Percentiles rank a stretch among this genome's conserved stretches.
phyloP scores from a whole-genome alignment of 495 filamentous ascomycete species.

The Aspergillus bertholletiae region DNA sequence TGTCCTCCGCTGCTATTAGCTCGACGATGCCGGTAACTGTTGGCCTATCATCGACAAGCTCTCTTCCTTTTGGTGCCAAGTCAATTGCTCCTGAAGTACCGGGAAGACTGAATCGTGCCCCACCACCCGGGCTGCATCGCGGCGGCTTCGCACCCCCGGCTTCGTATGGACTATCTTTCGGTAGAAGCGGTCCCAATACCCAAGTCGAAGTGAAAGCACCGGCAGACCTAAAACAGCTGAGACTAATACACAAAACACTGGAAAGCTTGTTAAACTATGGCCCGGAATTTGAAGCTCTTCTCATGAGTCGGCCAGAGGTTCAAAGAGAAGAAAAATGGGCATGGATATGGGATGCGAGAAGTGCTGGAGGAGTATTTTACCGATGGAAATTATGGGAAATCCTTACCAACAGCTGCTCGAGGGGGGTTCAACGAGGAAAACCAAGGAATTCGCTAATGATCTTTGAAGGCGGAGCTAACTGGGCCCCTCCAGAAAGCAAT shows the following conservation, averaged over 20 bases:
- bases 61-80: slow-evolving; percentile 84
- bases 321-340: slow-evolving; percentile 85
- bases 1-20: slow-evolving; percentile 75
- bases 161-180: slow-evolving; percentile 52
- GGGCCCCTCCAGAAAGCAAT: slow-evolving; percentile 63
- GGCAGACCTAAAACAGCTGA: slow-evolving; percentile 71
- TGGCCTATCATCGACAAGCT: slow-evolving; percentile 47
- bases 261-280: slow-evolving; percentile 76
- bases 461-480: slow-evolving; percentile 68
- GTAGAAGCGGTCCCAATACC: slow-evolving; percentile 42
- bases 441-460: slow-evolving; percentile 36
- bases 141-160: slow-evolving; percentile 78
- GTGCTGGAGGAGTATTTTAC: slow-evolving; percentile 78
- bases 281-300: slow-evolving; percentile 84
- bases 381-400: slow-evolving; percentile 88
- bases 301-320: slow-evolving; percentile 81
- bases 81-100: slow-evolving; percentile 47
- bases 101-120: slow-evolving; percentile 48
- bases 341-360: slow-evolving; percentile 88
- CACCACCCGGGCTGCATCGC: slow-evolving; percentile 59
- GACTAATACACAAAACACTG: slow-evolving; percentile 83
- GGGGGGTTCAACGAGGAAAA: slow-evolving; percentile 24
- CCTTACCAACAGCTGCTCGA: slow-evolving; percentile 49
- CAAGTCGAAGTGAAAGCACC: slow-evolving; percentile 76
- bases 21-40: slow-evolving; percentile 49